Percentiles rank a stretch among this genome's conserved stretches.
Evolutionary conservation across 345 rosid species (phyloP).

Genomic region (Boechera retrofracta): DNA sequence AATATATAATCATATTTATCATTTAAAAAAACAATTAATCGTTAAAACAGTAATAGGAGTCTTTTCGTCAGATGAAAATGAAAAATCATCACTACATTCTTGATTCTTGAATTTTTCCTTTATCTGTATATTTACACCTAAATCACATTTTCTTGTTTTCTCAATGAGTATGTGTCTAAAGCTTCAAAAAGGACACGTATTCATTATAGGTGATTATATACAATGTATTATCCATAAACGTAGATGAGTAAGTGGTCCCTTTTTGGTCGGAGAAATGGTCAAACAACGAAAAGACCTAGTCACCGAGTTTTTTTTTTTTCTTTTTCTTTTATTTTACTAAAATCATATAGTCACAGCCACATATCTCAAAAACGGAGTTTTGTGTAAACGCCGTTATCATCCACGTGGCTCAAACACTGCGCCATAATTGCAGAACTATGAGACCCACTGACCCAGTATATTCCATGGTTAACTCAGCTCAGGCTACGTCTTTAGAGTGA

Average conservation of each 20-base stretch:
- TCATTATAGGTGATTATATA: not conserved
- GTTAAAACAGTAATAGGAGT: no score
- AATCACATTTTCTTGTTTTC: no score
- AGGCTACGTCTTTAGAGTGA: conserved; percentile 45
- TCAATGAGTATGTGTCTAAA: no score
- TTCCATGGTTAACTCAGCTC: not conserved
- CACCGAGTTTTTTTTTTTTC: not conserved
- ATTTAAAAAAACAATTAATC: no score
- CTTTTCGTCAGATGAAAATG: no score
- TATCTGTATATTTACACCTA: no score
- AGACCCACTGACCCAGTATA: not conserved
- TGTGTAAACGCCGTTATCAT: conserved; percentile 12
- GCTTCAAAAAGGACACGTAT: not conserved
- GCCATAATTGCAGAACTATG: not conserved
- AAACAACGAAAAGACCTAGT: not conserved
- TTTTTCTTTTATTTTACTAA: not conserved
- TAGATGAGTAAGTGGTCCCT: conserved; percentile 25
- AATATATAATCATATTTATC: no score
- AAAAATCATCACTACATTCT: no score
- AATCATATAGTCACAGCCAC: conserved; percentile 5
- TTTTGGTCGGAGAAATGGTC: conserved; percentile 29
- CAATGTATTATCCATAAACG: not conserved
- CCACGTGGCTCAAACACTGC: conserved; percentile 9
- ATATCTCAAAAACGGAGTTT: conserved; percentile 15
- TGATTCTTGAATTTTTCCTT: no score